Percentiles rank a stretch among this genome's conserved stretches.
Conservation (phyloP, 805 yeast species). For the Kregervanrija delftensis region DNA sequence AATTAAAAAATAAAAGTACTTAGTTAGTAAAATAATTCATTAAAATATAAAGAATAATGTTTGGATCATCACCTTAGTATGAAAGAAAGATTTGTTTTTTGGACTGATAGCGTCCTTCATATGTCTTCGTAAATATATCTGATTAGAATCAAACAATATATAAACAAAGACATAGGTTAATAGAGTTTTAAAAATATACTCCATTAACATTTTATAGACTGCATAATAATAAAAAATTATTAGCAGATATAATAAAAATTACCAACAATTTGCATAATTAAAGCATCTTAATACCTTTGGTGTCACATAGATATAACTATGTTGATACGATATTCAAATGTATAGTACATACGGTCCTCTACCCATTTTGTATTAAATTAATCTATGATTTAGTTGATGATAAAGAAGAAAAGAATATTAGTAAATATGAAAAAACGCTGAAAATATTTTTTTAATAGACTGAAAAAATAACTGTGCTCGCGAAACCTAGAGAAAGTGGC, state of each 20-base stretch:
- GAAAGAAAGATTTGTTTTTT: not conserved
- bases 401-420: conserved; percentile 2
- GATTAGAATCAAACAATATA: no score
- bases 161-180: conserved; percentile 1
- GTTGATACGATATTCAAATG: no score
- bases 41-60: not conserved
- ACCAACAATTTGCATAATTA: no score
- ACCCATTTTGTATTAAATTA: conserved; percentile 44
- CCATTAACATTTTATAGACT: no score
- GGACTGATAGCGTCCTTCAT: conserved; percentile 10
- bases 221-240: no score
- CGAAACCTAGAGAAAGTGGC: no score
- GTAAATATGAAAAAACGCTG: conserved; percentile 1
- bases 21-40: not conserved
- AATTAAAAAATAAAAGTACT: conserved; percentile 3
- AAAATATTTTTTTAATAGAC: no score
- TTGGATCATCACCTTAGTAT: not conserved
- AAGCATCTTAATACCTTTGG: no score
- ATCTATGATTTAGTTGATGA: conserved; percentile 1
- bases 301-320: no score
- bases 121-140: not conserved
- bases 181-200: no score
- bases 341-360: conserved; percentile 62
- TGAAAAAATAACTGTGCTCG: no score
- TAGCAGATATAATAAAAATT: no score